Evolutionary conservation across 2,329 filamentous ascomycete genomes (phyloP).

Genomic region (Saccharata proteae): DNA sequence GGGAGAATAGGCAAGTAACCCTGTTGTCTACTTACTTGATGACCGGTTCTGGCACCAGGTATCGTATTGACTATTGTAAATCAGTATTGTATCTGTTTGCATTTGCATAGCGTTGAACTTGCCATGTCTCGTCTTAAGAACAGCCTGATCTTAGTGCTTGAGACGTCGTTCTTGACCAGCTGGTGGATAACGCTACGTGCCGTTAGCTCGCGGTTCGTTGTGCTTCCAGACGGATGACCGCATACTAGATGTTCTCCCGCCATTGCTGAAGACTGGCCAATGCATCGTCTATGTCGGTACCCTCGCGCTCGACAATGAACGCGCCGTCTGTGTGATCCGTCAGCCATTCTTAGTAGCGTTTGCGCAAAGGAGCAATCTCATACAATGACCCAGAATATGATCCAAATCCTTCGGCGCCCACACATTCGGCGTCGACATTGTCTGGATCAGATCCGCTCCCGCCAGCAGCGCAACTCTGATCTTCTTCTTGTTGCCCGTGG

Average conservation of each 20-base stretch:
- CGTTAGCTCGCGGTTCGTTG: background rate
- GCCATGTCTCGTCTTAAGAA: conserved; percentile 40
- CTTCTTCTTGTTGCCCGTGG: conserved; percentile 52
- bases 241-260: conserved; percentile 60
- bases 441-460: conserved; percentile 46
- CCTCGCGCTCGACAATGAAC: conserved; percentile 77
- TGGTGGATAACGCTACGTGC: conserved; percentile 63
- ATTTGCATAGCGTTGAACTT: too few species aligned
- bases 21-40: conserved; percentile 5
- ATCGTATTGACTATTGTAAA: conserved; percentile 29
- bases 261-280: conserved; percentile 69
- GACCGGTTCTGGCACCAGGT: conserved; percentile 22
- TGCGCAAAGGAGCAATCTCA: conserved; percentile 73
- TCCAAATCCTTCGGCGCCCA: conserved; percentile 80
- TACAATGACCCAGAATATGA: conserved; percentile 74
- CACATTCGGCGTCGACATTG: conserved; percentile 44
- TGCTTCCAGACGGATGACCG: too few species aligned
- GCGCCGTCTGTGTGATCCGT: conserved; percentile 43
- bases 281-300: conserved; percentile 54
- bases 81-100: too few species aligned
- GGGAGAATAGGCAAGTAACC: too few species aligned
- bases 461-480: conserved; percentile 72
- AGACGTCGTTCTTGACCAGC: conserved; percentile 67
- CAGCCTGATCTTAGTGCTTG: conserved; percentile 62
- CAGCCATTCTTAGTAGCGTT: conserved; percentile 14